These are phyloP conservation scores for Leishmania tropica DNA, from an alignment of 208 protist species.

Conservation along the genomic window DNA sequence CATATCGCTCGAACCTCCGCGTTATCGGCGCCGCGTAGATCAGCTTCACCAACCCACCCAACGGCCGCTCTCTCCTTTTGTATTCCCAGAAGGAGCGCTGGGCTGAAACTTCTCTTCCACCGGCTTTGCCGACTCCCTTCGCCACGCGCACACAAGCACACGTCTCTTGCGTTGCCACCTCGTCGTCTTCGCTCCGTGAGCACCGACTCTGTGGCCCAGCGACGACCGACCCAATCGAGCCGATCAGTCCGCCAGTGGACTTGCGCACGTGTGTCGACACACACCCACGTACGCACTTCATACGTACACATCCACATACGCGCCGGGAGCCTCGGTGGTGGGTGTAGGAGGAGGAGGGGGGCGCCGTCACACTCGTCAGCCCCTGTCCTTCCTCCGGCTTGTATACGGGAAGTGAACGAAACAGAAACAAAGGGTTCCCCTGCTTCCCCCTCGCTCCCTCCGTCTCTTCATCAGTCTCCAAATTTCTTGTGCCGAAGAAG, in stretches of 20 bases:
- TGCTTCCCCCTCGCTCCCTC: not conserved
- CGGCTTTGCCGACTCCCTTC: not conserved
- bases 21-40: not conserved
- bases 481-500: not conserved
- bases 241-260: not conserved
- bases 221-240: too few relatives aligned
- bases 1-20: not conserved
- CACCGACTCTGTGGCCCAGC: too few relatives aligned
- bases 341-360: not conserved
- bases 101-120: not conserved
- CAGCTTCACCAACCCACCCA: not conserved
- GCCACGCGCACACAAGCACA: not conserved
- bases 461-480: not conserved
- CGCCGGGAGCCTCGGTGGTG: not conserved
- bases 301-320: not conserved
- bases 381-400: not conserved
- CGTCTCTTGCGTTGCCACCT: too few relatives aligned
- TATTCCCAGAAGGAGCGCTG: not conserved
- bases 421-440: not conserved
- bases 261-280: not conserved
- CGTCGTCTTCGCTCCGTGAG: too few relatives aligned
- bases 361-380: not conserved
- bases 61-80: not conserved
- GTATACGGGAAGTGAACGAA: not conserved
- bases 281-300: not conserved